Conservation (phyloP, 1,139 yeast genomes). For the Pneumocystis oryctolagi region DNA sequence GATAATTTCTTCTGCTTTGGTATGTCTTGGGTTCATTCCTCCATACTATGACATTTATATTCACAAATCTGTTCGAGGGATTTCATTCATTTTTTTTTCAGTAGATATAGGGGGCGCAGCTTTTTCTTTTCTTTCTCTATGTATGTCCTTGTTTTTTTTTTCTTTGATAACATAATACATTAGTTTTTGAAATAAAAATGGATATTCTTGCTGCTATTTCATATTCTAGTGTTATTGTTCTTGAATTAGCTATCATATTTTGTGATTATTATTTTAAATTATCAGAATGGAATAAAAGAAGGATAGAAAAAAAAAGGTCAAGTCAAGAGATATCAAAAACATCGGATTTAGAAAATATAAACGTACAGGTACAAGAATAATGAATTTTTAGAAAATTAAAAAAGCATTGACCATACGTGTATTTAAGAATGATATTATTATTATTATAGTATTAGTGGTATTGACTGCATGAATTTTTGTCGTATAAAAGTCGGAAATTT, state of each 20-base stretch:
- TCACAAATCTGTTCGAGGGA: slow-evolving; percentile 72
- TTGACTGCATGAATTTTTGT: too few species aligned
- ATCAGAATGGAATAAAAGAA: background rate
- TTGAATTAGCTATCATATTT: slow-evolving; percentile 31
- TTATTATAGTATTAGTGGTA: background rate
- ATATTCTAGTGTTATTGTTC: slow-evolving; percentile 51
- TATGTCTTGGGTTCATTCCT: slow-evolving; percentile 69
- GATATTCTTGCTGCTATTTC: slow-evolving; percentile 68
- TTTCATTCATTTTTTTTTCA: slow-evolving; percentile 64
- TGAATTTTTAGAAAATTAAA: background rate
- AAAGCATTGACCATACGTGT: background rate
- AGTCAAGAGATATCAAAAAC: background rate
- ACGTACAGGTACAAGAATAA: background rate
- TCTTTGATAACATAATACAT: background rate
- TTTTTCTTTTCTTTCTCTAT: slow-evolving; percentile 49
- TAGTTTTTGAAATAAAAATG: slow-evolving; percentile 23
- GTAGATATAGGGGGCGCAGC: slow-evolving; percentile 74
- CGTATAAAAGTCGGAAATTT: too few species aligned
- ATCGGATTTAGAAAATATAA: background rate
- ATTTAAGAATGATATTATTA: background rate
- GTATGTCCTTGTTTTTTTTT: slow-evolving; percentile 10
- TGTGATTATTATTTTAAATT: background rate
- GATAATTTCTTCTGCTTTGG: slow-evolving; percentile 55
- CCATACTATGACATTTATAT: slow-evolving; percentile 76
- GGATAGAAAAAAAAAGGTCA: background rate